Evolutionary conservation across 192 early-diverging fungal species (phyloP), one percentile per base, ranked within the genome.

Genomic region (Gorgonomyces haynaldii): DNA sequence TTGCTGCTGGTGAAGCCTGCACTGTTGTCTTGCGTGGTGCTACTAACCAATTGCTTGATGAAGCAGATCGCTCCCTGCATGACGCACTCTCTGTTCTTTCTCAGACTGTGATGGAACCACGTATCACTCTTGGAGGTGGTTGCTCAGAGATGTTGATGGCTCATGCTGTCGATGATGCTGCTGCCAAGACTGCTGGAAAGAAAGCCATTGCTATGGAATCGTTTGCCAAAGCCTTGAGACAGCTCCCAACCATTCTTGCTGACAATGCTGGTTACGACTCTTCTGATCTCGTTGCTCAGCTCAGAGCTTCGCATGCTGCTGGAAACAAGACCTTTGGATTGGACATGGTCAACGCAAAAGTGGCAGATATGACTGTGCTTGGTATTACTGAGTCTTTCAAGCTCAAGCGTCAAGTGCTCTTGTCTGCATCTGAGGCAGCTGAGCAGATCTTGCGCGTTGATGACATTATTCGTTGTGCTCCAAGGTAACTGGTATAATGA

Each of bases 391-490:
- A 98, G 65, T 88, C 85, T 17, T 96, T 81, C 78, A 98, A 95
- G 71, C 75, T 96, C 39, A 98, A 98, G 76, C 77, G 81, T 39
- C 72, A 75, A 64, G 91, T 96, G 21, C 69, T 98, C 25, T 67
- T 93, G 47, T 85, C 82, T 60, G 92, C 95, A 9, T 78, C 87
- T 5, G 95, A 98, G 67, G 95, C 92, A 1, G 86, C 89, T 8
- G 92, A 96, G 62, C 87, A 92, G 85, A 95, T 98, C 61, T 70
- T 98, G 45, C 81, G 95, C 42, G 92, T 98, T 8, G 92, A 98
- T 61, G 86, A 98, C 64, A 98, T 98, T 53, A 88, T 98, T 64
- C 85, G 91, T 51, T 88, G 87, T 32, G 71, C 71, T 10, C 71
- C 71, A 17, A 59, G 71, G 50, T 52, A 68, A 25, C n/a, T 28